Evolutionary conservation across 768 basidiomycete species (phyloP), one percentile per base, ranked within the genome.

Genomic region (Strobilomyces confusus): DNA sequence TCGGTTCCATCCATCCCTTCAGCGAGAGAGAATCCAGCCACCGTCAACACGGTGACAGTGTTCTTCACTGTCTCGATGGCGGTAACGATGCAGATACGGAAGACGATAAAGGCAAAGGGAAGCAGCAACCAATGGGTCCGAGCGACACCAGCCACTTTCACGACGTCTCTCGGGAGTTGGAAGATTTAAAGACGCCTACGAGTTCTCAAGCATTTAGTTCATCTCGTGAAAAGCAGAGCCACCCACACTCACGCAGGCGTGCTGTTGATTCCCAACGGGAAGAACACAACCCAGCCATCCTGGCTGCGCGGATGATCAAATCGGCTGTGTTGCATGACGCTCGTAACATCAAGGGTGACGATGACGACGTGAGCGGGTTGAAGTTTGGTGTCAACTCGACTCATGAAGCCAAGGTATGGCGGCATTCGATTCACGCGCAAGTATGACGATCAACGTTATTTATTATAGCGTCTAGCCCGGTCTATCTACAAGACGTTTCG

Each of bases 321-420:
- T 77, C 77, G n/a, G 84, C 84, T 1, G 76, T 89, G 8, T 67
- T 89, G 38, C 87, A 89, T 60, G 88, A 90, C 68, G 88, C 88
- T 26, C 78, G 87, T 15, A 87, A 87, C 60, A 74, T 90, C 53
- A 73, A 69, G 48, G 83, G 84, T 12, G 73, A 73, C 17, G 75
- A 73, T 25, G 72, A 75, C 33, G 73, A 71, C 22, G 65, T 69
- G 32, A 75, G 63, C 15, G 73, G 72, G 41, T 62, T 83, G 51
- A 69, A 70, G 14, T 83, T 81, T 77, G 74, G 79, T 60, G 74
- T 86, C 46, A 76, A 73, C 52, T 82, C 81, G 15, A 57, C 80
- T 17, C 73, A 75, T 51, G 87, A 89, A 67, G 87, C 87, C 19
- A 90, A 87, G 74, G 84, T 84, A 55, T 8, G 55, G 5, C 5